Evolutionary conservation across 768 basidiomycete genomes (phyloP), one percentile per base, ranked within the genome.

Genomic region (Lactarius akahatsu): DNA sequence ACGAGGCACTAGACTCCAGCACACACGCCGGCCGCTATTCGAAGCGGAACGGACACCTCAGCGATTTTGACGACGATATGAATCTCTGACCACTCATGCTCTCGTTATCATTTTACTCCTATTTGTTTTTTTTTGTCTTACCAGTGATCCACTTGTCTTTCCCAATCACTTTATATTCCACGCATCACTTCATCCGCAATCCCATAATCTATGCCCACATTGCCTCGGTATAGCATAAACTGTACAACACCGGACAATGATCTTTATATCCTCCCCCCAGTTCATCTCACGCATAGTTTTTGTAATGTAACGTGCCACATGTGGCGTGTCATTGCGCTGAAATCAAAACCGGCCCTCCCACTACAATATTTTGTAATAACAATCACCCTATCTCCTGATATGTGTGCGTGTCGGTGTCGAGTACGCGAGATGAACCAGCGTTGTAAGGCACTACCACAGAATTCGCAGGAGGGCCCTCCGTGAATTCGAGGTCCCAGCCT

Each of bases 11-110:
- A 69, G 90, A 91, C 67, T 82, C 81, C 50, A 80, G 76, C 63
- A 82, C 73, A 74, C 83, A 84, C 61, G 89, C 85, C 13, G 91
- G 91, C 40, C 81, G 91, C 58, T 91, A 91, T 76, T 86, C 91
- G 30, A 80, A 80, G 72, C 77, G 79, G 71, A 78, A 82, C 71
- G 74, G 81, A 75, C 84, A 82, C 76, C 30, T 62, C 40, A 70
- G 72, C 63, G 76, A 72, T 50, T 75, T 77, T 65, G 75, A 75
- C 56, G 77, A 79, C 18, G 77, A 77, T 54, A 66, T 76, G 70
- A 66, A 74, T 61, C 40, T 73, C 71, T 80, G 70, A 79, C 50
- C 67, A 67, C 54, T 40, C 50, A 45, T 20, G 38, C 34, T 47
- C 38, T 63, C 57, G 47, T 34, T 57, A 26, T 50, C 43, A 56